Conservation (phyloP, 2,329 filamentous ascomycete genomes). For the Trichoderma breve region DNA sequence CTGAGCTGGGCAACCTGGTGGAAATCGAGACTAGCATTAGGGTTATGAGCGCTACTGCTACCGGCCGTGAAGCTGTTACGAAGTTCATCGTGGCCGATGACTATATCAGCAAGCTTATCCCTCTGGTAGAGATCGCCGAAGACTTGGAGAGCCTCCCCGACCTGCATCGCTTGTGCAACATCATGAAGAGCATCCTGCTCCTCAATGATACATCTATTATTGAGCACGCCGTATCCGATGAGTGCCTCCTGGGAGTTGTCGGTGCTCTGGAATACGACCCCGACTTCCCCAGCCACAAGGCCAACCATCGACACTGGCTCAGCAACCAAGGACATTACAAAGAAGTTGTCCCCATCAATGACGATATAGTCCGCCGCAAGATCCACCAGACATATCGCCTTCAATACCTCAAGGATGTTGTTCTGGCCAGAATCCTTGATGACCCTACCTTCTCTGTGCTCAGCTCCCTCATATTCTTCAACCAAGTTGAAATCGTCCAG, state of each 20-base stretch:
- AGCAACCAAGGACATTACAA: slow-evolving; percentile 87
- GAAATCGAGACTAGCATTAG: slow-evolving; percentile 87
- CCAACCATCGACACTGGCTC: slow-evolving; percentile 92
- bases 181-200: slow-evolving; percentile 94
- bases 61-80: slow-evolving; percentile 78
- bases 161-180: slow-evolving; percentile 89
- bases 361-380: slow-evolving; percentile 76
- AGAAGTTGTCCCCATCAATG: slow-evolving; percentile 90
- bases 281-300: slow-evolving; percentile 95
- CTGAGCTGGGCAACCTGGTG: slow-evolving; percentile 75
- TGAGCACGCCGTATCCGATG: slow-evolving; percentile 87
- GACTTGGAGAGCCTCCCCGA: slow-evolving; percentile 84
- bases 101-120: slow-evolving; percentile 83
- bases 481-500: slow-evolving; percentile 96
- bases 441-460: slow-evolving; percentile 97
- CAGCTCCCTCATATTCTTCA: slow-evolving; percentile 97
- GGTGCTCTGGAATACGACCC: slow-evolving; percentile 97
- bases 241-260: slow-evolving; percentile 86
- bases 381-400: slow-evolving; percentile 95
- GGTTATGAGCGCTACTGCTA: slow-evolving; percentile 68
- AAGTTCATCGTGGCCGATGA: slow-evolving; percentile 84
- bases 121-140: slow-evolving; percentile 83
- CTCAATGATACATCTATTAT: slow-evolving; percentile 95
- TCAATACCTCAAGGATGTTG: slow-evolving; percentile 98
- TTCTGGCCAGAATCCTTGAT: slow-evolving; percentile 90